Evolutionary conservation across 2,329 filamentous ascomycete species (phyloP).

Genomic region (Exophiala sp.): DNA sequence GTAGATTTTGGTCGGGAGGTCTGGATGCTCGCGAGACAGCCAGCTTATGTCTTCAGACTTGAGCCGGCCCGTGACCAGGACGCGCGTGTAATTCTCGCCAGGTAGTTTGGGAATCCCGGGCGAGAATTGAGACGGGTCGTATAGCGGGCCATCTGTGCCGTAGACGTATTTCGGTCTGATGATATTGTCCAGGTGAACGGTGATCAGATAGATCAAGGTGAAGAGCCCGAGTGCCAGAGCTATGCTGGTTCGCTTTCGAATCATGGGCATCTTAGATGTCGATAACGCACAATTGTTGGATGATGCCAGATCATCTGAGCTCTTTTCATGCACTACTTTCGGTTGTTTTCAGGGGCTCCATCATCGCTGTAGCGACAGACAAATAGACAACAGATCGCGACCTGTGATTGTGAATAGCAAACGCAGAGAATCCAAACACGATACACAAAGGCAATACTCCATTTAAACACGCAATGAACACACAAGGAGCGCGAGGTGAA

Average conservation of each 20-base stretch:
- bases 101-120: conserved; percentile 42
- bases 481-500: not conserved
- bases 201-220: conserved; percentile 7
- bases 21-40: conserved; percentile 44
- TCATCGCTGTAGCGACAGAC: not conserved
- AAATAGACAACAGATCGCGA: too few species aligned
- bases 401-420: too few species aligned
- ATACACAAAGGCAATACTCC: not conserved
- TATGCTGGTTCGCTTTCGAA: conserved; percentile 1
- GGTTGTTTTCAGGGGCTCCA: not conserved
- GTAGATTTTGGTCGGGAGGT: conserved; percentile 18
- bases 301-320: not conserved
- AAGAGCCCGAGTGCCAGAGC: conserved; percentile 7
- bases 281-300: not conserved
- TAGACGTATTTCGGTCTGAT: conserved; percentile 7
- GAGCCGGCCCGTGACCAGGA: conserved; percentile 46
- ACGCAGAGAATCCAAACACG: too few species aligned
- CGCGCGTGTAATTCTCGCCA: conserved; percentile 52
- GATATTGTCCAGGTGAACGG: not conserved
- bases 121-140: conserved; percentile 31
- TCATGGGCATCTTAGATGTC: conserved; percentile 5
- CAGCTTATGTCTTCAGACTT: conserved; percentile 41
- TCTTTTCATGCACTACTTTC: too few species aligned
- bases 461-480: not conserved
- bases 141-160: conserved; percentile 16